Conservation (phyloP, 2,329 filamentous ascomycete genomes). For the Fusarium dimerum region DNA sequence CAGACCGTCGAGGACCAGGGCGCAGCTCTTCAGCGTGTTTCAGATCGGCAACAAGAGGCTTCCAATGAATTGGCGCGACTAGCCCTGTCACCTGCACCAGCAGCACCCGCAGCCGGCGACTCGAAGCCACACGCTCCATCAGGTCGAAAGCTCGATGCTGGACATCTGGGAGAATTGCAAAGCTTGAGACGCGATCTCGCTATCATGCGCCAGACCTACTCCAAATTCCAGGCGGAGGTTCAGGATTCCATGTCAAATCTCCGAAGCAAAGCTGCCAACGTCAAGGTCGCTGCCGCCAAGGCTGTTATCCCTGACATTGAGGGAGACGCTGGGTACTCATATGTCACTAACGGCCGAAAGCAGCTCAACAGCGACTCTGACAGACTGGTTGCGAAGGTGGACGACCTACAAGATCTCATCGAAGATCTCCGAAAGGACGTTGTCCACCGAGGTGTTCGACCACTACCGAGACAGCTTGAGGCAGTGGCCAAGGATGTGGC, state of each 20-base stretch:
- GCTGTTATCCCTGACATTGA: constrained; percentile 70
- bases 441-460: constrained; percentile 86
- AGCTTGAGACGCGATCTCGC: constrained; percentile 84
- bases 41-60: constrained; percentile 86
- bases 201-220: constrained; percentile 89
- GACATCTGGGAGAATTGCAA: constrained; percentile 77
- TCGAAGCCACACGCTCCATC: constrained; percentile 34
- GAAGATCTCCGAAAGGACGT: constrained; percentile 98
- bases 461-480: constrained; percentile 87
- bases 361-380: constrained; percentile 85
- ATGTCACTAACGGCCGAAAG: constrained; percentile 86
- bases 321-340: constrained; percentile 77
- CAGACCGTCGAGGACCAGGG: constrained; percentile 83
- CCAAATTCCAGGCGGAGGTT: constrained; percentile 85
- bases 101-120: constrained; percentile 45
- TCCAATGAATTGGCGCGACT: constrained; percentile 78
- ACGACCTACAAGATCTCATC: constrained; percentile 95
- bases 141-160: constrained; percentile 51
- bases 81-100: constrained; percentile 48
- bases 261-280: constrained; percentile 75
- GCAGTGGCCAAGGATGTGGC: constrained; percentile 86
- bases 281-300: constrained; percentile 75
- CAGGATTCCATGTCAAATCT: constrained; percentile 84
- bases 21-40: constrained; percentile 79
- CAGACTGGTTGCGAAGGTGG: constrained; percentile 85